A percentile compares a stretch with the other conserved stretches of the same genome.
Evolutionary conservation across 805 yeast genomes (phyloP).

Genomic region (Wickerhamiella kazuoi): DNA sequence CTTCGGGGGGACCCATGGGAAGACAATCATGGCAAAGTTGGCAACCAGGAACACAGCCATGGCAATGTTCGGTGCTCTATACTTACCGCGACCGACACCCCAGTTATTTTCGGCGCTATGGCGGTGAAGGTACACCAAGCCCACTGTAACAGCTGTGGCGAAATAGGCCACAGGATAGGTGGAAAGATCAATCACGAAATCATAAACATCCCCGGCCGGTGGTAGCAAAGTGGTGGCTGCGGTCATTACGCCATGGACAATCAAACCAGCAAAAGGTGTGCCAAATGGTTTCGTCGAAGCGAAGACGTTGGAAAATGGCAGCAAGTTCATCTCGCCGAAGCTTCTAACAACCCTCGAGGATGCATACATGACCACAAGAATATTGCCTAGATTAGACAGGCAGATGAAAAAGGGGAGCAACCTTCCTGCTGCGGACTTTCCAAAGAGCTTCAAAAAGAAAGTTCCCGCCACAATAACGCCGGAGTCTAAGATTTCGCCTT

Average conservation of each 20-base stretch:
- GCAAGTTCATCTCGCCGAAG: conserved; percentile 30
- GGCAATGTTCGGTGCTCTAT: conserved; percentile 18
- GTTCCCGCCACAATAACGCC: conserved; percentile 51
- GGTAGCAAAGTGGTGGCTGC: conserved; percentile 37
- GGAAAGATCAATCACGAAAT: conserved; percentile 42
- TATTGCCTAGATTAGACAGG: conserved; percentile 45
- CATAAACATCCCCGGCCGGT: conserved; percentile 47
- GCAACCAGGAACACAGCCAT: conserved; percentile 27
- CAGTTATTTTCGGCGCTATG: conserved; percentile 25
- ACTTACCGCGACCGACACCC: conserved; percentile 21
- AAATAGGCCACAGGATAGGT: conserved; percentile 50
- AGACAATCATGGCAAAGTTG: conserved; percentile 33
- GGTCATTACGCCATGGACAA: conserved; percentile 39
- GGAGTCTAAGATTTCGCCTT: conserved; percentile 26
- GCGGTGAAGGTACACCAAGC: conserved; percentile 34
- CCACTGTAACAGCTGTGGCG: conserved; percentile 33
- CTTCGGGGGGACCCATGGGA: conserved; percentile 43
- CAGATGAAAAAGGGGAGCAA: conserved; percentile 41
- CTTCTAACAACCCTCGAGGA: conserved; percentile 43
- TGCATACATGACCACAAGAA: conserved; percentile 45
- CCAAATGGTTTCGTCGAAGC: conserved; percentile 24
- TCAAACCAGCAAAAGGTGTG: conserved; percentile 28
- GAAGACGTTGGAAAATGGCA: conserved; percentile 35
- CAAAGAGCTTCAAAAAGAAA: conserved; percentile 40
- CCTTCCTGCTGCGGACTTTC: conserved; percentile 32